Percentiles rank a stretch among this genome's conserved stretches.
Conservation (phyloP, 371 early-diverging fungal species). For the Apophysomyces elegans region DNA sequence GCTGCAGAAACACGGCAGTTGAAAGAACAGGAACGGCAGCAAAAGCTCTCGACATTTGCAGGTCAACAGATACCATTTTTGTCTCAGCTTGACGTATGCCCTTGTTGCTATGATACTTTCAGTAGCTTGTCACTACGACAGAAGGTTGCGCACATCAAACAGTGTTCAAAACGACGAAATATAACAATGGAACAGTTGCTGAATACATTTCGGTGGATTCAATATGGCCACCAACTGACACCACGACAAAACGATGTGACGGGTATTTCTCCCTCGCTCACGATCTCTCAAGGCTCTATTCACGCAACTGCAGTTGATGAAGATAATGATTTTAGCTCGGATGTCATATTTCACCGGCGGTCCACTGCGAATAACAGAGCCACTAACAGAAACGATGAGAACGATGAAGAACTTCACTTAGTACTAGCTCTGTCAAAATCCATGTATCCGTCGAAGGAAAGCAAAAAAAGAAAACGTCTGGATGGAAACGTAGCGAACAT, state of each 20-base stretch:
- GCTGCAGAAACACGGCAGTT: slow-evolving; percentile 16
- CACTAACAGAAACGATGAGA: slow-evolving; percentile 13
- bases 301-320: slow-evolving; percentile 6
- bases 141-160: slow-evolving; percentile 31
- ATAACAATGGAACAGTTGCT: slow-evolving; percentile 24
- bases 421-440: slow-evolving; percentile 32
- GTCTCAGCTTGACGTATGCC: slow-evolving; percentile 28
- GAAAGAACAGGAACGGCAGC: slow-evolving; percentile 10
- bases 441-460: slow-evolving; percentile 10
- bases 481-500: slow-evolving; percentile 28
- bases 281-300: not conserved
- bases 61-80: slow-evolving; percentile 27
- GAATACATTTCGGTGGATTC: slow-evolving; percentile 35
- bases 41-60: slow-evolving; percentile 17
- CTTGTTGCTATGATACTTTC: slow-evolving; percentile 35
- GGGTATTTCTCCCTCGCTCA: not conserved
- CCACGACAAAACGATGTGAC: not conserved
- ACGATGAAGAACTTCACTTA: slow-evolving; percentile 35
- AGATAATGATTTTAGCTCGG: slow-evolving; percentile 18
- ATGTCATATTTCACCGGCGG: slow-evolving; percentile 11
- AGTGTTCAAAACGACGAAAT: slow-evolving; percentile 20
- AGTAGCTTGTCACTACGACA: slow-evolving; percentile 12
- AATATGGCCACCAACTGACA: slow-evolving; percentile 36
- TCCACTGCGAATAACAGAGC: not conserved
- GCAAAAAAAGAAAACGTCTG: slow-evolving; percentile 3